Evolutionary conservation across 495 filamentous ascomycete species (phyloP).

Genomic region (Aspergillus taichungensis): DNA sequence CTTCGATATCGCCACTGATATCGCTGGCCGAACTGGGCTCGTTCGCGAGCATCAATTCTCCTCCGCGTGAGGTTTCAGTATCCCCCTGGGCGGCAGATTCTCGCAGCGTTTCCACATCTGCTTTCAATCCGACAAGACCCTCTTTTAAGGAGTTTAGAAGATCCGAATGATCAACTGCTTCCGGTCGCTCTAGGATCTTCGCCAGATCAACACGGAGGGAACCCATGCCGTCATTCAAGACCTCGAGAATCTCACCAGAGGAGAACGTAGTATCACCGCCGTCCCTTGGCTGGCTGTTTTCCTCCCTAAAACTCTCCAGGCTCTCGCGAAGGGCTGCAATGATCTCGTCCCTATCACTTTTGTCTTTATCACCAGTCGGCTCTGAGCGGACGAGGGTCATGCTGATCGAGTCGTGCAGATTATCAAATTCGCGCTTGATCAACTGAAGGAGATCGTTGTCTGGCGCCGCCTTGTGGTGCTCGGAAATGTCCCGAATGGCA

Average conservation of each 20-base stretch:
- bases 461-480: constrained; percentile 13
- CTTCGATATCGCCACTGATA: constrained; percentile 66
- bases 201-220: constrained; percentile 66
- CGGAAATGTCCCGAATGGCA: constrained; percentile 45
- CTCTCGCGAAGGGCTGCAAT: constrained; percentile 62
- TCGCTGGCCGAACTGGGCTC: constrained; percentile 12
- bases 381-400: constrained; percentile 31
- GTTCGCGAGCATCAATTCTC: constrained; percentile 50
- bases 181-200: constrained; percentile 66
- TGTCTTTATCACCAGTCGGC: constrained; percentile 40
- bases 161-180: constrained; percentile 73
- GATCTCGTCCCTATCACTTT: constrained; percentile 41
- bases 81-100: constrained; percentile 28
- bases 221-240: constrained; percentile 72
- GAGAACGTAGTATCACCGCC: constrained; percentile 48
- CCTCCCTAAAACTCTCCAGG: constrained; percentile 56
- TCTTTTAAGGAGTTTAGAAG: constrained; percentile 78
- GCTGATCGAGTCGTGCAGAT: constrained; percentile 52
- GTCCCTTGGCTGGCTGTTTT: constrained; percentile 49
- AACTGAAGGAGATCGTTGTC: constrained; percentile 30
- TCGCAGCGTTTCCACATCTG: constrained; percentile 71
- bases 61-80: constrained; percentile 32
- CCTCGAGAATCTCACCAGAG: constrained; percentile 67
- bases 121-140: constrained; percentile 60
- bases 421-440: constrained; percentile 65